These are phyloP conservation scores for Plectosphaerella sp. DNA, from an alignment of 2,329 filamentous ascomycete species.

Conservation along the genomic window DNA sequence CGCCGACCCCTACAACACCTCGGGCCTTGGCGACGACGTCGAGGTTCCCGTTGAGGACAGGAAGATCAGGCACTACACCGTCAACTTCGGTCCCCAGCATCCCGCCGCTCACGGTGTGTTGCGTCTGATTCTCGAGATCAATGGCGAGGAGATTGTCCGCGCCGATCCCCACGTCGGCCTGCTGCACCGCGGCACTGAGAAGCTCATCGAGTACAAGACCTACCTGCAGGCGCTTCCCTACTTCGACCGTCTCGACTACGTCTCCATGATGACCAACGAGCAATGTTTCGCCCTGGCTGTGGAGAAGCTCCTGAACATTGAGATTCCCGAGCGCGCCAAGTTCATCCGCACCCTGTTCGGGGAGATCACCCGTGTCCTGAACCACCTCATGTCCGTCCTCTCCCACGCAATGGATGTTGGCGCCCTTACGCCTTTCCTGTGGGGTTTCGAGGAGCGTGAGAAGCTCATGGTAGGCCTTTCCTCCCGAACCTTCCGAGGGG, in stretches of 20 bases:
- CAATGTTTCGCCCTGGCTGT: slow-evolving; percentile 94
- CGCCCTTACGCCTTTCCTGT: slow-evolving; percentile 95
- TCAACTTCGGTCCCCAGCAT: slow-evolving; percentile 99
- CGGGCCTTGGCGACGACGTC: slow-evolving; percentile 32
- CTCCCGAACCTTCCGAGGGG: neutral
- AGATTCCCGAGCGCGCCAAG: slow-evolving; percentile 92
- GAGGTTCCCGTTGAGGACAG: slow-evolving; percentile 53
- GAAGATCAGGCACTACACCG: slow-evolving; percentile 97
- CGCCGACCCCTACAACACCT: slow-evolving; percentile 33
- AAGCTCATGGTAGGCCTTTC: slow-evolving; percentile 83
- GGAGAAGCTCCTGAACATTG: slow-evolving; percentile 96
- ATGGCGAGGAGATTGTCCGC: slow-evolving; percentile 94
- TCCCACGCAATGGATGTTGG: slow-evolving; percentile 99
- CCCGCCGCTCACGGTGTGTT: slow-evolving; percentile 97
- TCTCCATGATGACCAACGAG: slow-evolving; percentile 99
- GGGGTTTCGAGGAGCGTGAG: slow-evolving; percentile 99
- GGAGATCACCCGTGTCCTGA: slow-evolving; percentile 89
- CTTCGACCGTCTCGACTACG: slow-evolving; percentile 98
- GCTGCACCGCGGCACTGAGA: slow-evolving; percentile 95
- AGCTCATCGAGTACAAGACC: slow-evolving; percentile 99
- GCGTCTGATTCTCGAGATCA: slow-evolving; percentile 94
- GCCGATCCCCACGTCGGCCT: slow-evolving; percentile 95
- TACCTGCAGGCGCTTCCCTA: slow-evolving; percentile 97
- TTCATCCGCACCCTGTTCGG: slow-evolving; percentile 95
- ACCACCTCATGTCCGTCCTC: slow-evolving; percentile 96